Conservation (phyloP, 768 basidiomycete genomes). For the Tephrocybe rancida region DNA sequence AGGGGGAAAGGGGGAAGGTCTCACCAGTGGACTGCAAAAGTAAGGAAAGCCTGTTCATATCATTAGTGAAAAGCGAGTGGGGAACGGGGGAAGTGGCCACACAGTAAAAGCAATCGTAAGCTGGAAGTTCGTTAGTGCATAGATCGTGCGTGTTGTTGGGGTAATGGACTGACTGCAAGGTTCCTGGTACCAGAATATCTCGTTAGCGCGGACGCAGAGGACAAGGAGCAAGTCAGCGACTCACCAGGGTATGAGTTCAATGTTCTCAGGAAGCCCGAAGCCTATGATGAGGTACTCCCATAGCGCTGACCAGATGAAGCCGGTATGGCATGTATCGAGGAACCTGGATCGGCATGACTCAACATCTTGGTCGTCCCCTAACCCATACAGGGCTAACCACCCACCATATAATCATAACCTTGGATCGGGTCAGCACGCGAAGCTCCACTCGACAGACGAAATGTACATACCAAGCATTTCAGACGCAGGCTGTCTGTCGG, state of each 20-base stretch:
- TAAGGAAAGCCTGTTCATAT: conserved; percentile 34
- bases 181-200: conserved; percentile 6
- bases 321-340: conserved; percentile 39
- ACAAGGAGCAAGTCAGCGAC: conserved; percentile 1
- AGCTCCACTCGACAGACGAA: background rate
- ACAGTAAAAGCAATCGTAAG: conserved; percentile 25
- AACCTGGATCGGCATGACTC: too few relatives aligned
- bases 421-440: background rate
- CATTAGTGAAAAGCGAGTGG: background rate
- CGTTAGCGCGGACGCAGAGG: background rate
- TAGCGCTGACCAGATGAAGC: conserved; percentile 37
- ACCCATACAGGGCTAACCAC: background rate
- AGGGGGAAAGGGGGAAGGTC: background rate
- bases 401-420: conserved; percentile 22
- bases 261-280: conserved; percentile 26
- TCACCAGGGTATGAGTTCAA: conserved; percentile 39
- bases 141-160: too few relatives aligned
- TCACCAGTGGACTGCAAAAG: conserved; percentile 45
- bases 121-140: too few relatives aligned
- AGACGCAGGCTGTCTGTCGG: conserved; percentile 12
- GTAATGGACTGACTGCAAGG: conserved; percentile 17
- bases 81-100: background rate
- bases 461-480: conserved; percentile 17
- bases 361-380: too few relatives aligned
- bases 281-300: conserved; percentile 41